phyloP scores from a whole-genome alignment of 148 eudicot genomes.

The Fallopia convolvulus region DNA sequence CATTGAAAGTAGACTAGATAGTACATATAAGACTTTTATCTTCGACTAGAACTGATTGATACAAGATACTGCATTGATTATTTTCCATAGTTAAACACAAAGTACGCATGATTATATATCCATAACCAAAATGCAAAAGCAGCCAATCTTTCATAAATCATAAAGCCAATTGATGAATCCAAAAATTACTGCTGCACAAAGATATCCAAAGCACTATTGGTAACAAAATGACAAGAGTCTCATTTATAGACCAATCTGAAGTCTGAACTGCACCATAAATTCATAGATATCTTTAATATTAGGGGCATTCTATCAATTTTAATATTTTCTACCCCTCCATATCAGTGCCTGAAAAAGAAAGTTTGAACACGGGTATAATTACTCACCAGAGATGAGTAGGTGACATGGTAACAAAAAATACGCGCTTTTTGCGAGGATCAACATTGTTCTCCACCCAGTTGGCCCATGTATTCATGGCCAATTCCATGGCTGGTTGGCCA shows the following conservation, averaged over 20 bases:
- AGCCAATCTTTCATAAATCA: neutral
- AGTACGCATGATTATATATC: neutral
- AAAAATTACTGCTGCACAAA: neutral
- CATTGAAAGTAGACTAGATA: neutral
- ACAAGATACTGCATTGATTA: neutral
- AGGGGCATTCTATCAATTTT: neutral
- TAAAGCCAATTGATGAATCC: neutral
- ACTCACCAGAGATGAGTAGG: constrained; percentile 85
- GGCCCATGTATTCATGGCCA: constrained; percentile 96
- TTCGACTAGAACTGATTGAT: neutral
- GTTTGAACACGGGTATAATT: neutral
- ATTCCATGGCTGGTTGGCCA: constrained; percentile 71
- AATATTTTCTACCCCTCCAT: neutral
- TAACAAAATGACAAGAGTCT: neutral
- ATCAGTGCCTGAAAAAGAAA: neutral
- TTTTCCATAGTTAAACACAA: neutral
- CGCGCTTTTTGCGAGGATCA: constrained; percentile 53
- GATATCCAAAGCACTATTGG: neutral
- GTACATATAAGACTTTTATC: neutral
- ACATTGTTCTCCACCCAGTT: constrained; percentile 59
- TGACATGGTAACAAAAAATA: constrained; percentile 91
- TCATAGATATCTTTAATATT: neutral
- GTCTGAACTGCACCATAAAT: neutral
- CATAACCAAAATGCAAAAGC: neutral
- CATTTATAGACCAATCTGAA: neutral